Conservation (phyloP, 2,329 filamentous ascomycete species). For the Zymoseptoria ardabiliae region DNA sequence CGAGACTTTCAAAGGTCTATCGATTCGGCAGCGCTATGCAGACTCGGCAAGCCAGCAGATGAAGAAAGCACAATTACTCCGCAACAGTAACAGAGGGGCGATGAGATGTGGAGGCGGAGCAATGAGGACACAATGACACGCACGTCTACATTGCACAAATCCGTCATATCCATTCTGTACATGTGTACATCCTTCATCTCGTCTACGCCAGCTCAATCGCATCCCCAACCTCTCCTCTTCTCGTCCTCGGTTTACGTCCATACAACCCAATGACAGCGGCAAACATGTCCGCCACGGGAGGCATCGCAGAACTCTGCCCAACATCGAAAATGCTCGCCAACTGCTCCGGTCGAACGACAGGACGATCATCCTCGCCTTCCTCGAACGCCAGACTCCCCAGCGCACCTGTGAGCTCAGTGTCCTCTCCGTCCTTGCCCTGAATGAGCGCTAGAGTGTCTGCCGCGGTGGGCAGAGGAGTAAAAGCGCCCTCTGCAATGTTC, state of each 20-base stretch:
- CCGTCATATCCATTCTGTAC: neutral
- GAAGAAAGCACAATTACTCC: too few relatives aligned
- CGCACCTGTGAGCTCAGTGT: conserved; percentile 7
- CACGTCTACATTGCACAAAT: neutral
- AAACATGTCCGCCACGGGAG: conserved; percentile 68
- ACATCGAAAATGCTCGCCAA: conserved; percentile 64
- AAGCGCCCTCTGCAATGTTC: neutral
- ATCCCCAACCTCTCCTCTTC: neutral
- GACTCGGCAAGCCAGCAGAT: too few relatives aligned
- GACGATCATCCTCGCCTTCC: conserved; percentile 45
- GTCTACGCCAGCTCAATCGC: conserved; percentile 6
- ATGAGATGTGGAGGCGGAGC: too few relatives aligned
- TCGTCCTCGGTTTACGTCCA: conserved; percentile 45
- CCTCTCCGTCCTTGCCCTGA: conserved; percentile 7
- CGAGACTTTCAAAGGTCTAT: too few relatives aligned
- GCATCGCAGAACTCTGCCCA: conserved; percentile 60
- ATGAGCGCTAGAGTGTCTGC: conserved; percentile 6
- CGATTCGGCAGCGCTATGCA: too few relatives aligned
- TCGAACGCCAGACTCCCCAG: conserved; percentile 3
- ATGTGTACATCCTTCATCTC: neutral
- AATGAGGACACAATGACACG: neutral
- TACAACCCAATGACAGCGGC: conserved; percentile 62
- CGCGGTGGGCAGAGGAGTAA: neutral
- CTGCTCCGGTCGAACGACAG: conserved; percentile 60
- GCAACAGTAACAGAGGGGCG: too few relatives aligned